These are phyloP conservation scores for Rhynchosporium secalis DNA, from an alignment of 2,329 filamentous ascomycete genomes.

Conservation along the genomic window DNA sequence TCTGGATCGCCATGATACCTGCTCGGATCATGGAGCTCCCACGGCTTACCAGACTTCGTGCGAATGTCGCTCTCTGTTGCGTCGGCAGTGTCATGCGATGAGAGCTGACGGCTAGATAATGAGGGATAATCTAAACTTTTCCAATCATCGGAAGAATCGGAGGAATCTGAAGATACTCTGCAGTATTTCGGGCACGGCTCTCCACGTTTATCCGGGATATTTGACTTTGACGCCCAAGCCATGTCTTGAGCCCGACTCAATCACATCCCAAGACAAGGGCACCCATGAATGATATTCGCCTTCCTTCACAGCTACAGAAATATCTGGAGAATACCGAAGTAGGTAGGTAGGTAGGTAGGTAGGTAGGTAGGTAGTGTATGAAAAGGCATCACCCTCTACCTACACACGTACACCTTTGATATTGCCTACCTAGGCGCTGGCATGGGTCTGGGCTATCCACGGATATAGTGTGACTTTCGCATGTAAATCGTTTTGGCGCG, in stretches of 20 bases:
- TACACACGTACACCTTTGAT: not conserved
- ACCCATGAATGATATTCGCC: not conserved
- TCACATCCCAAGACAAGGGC: not conserved
- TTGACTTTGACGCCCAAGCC: not conserved
- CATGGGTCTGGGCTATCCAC: slow-evolving; percentile 7
- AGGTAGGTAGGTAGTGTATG: not conserved
- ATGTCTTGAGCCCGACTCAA: slow-evolving; percentile 13
- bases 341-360: too few species aligned
- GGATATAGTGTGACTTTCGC: slow-evolving; percentile 14
- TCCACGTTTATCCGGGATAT: slow-evolving; percentile 4
- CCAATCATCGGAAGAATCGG: too few species aligned
- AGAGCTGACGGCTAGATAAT: not conserved
- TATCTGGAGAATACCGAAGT: not conserved
- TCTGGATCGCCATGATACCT: not conserved
- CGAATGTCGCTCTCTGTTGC: not conserved
- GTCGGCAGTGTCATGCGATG: not conserved
- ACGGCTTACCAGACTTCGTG: slow-evolving; percentile 2
- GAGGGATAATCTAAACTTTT: too few species aligned
- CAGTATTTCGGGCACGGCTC: slow-evolving; percentile 10
- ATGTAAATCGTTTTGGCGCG: slow-evolving; percentile 4
- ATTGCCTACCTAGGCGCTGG: slow-evolving; percentile 1
- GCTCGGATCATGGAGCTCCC: slow-evolving; percentile 5
- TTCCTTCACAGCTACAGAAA: not conserved
- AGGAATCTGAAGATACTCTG: too few species aligned
- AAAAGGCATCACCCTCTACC: not conserved